Evolutionary conservation across 2,329 filamentous ascomycete genomes (phyloP).

Genomic region (Dactylellina haptotyla): DNA sequence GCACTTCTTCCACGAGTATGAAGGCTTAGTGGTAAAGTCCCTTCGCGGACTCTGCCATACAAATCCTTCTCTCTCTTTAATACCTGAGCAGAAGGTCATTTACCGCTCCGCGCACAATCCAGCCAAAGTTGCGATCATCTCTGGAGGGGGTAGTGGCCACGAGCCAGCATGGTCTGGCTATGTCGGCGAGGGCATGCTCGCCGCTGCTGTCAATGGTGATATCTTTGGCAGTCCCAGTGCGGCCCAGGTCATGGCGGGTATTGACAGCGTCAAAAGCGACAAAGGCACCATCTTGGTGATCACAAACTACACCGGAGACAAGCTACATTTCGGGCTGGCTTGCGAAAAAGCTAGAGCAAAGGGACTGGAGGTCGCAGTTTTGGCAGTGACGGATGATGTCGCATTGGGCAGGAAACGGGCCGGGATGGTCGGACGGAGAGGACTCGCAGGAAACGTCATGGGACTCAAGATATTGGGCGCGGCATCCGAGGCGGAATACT

Average conservation of each 20-base stretch:
- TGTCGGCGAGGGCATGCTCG: conserved; percentile 82
- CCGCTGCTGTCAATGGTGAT: conserved; percentile 83
- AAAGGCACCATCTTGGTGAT: conserved; percentile 87
- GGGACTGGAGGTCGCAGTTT: conserved; percentile 83
- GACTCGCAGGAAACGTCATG: conserved; percentile 89
- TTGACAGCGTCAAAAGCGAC: conserved; percentile 59
- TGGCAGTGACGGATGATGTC: conserved; percentile 90
- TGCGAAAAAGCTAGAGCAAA: conserved; percentile 89
- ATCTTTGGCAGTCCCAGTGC: conserved; percentile 85
- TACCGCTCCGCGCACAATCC: conserved; percentile 69
- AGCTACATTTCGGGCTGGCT: conserved; percentile 92
- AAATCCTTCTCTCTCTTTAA: conserved; percentile 46
- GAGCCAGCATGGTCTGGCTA: conserved; percentile 77
- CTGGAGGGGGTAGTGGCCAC: conserved; percentile 88
- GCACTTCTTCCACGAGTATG: conserved; percentile 51
- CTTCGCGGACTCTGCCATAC: conserved; percentile 40
- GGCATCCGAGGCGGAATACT: conserved; percentile 35
- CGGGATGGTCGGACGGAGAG: conserved; percentile 90
- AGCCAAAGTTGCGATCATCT: conserved; percentile 79
- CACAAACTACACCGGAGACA: conserved; percentile 93
- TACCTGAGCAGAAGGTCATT: conserved; percentile 78
- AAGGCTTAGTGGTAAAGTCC: conserved; percentile 45
- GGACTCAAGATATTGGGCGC: conserved; percentile 60
- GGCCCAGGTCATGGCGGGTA: conserved; percentile 72
- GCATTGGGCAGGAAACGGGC: conserved; percentile 82